Conservation (phyloP, 495 filamentous ascomycete genomes). For the Aspergillus homomorphus region DNA sequence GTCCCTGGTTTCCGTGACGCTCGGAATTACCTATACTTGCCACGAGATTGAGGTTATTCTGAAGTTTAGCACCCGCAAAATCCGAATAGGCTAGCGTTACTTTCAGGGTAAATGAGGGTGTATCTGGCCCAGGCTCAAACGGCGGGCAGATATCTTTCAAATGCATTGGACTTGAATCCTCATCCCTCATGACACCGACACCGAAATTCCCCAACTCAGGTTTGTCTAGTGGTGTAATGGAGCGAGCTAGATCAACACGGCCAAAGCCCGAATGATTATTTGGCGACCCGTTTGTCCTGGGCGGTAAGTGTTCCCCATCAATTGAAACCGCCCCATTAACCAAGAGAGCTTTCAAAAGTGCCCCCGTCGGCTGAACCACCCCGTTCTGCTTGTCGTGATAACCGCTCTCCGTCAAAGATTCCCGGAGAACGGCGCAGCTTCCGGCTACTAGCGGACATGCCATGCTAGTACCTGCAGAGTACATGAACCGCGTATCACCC, state of each 20-base stretch:
- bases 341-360: conserved; percentile 20
- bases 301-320: conserved; percentile 12
- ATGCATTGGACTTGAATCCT: background rate
- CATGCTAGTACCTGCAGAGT: conserved; percentile 15
- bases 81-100: conserved; percentile 15
- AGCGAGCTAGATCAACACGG: conserved; percentile 11
- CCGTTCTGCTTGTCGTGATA: too few species aligned
- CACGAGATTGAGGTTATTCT: conserved; percentile 14
- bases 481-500: conserved; percentile 3
- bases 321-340: conserved; percentile 19
- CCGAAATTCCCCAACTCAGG: too few species aligned
- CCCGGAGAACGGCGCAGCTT: conserved; percentile 11
- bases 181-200: background rate
- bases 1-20: conserved; percentile 12
- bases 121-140: too few species aligned
- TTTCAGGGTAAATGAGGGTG: conserved; percentile 5
- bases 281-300: background rate
- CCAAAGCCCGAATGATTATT: conserved; percentile 13
- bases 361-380: conserved; percentile 9
- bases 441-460: conserved; percentile 18
- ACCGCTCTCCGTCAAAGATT: conserved; percentile 9
- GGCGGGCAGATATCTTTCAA: conserved; percentile 4
- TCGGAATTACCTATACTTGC: background rate
- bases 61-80: conserved; percentile 5
- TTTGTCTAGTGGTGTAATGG: conserved; percentile 3